A percentile compares a stretch with the other conserved stretches of the same genome.
Conservation (phyloP, 495 filamentous ascomycete species). For the Halenospora varia region DNA sequence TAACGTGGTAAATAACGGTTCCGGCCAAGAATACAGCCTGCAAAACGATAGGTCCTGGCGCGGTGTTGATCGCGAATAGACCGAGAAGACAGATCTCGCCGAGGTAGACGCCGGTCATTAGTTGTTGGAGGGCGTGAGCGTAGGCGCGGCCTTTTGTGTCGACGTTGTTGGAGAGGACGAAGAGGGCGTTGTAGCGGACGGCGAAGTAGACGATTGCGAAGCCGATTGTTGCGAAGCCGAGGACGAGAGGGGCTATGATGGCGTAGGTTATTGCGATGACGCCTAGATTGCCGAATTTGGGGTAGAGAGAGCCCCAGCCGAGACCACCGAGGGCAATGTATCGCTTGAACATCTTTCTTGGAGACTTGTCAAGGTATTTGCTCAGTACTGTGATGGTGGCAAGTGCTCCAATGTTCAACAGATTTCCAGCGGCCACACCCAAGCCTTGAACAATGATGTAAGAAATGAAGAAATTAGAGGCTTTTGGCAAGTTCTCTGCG, state of each 20-base stretch:
- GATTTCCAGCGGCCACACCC: conserved; percentile 64
- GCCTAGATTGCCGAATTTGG: conserved; percentile 78
- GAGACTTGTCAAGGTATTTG: conserved; percentile 52
- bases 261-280: conserved; percentile 90
- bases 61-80: conserved; percentile 72
- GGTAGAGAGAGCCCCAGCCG: conserved; percentile 87
- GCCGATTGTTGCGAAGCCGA: conserved; percentile 81
- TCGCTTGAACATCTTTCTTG: conserved; percentile 52
- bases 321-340: conserved; percentile 57
- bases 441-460: conserved; percentile 94
- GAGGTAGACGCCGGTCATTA: conserved; percentile 87
- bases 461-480: conserved; percentile 91
- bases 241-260: conserved; percentile 82
- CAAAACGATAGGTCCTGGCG: conserved; percentile 75
- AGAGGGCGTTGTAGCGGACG: conserved; percentile 91
- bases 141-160: conserved; percentile 91
- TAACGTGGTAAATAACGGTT: conserved; percentile 75
- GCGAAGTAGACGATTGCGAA: conserved; percentile 86
- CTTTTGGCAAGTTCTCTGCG: conserved; percentile 71
- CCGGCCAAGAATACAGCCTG: conserved; percentile 79
- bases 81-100: conserved; percentile 83
- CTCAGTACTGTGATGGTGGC: conserved; percentile 75
- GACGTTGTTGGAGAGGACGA: conserved; percentile 76
- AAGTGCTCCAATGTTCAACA: conserved; percentile 76
- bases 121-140: conserved; percentile 80